A percentile compares a stretch with the other conserved stretches of the same genome.
Conservation (phyloP, 2,329 filamentous ascomycete genomes). For the Teratosphaeria viscida region DNA sequence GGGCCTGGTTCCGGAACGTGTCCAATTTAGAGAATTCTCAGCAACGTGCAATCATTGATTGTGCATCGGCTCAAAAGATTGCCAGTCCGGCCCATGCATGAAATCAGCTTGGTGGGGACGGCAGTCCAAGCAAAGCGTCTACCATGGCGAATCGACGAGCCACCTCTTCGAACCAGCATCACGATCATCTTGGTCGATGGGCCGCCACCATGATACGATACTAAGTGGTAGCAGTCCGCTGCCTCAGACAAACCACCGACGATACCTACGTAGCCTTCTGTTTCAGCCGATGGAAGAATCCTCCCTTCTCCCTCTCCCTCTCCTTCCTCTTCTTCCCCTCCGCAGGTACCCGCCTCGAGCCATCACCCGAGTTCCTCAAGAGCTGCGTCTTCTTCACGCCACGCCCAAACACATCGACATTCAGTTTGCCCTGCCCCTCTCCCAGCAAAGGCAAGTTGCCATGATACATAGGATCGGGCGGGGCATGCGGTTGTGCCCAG, state of each 20-base stretch:
- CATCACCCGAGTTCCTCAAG: not conserved
- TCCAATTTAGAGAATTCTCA: too few relatives aligned
- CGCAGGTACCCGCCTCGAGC: not conserved
- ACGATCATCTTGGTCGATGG: too few relatives aligned
- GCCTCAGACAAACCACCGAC: not conserved
- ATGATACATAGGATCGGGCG: not conserved
- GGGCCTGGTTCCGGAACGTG: too few relatives aligned
- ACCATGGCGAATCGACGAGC: too few relatives aligned
- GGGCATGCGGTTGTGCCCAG: not conserved
- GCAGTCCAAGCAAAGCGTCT: too few relatives aligned
- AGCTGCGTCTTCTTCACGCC: not conserved
- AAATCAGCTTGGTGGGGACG: too few relatives aligned
- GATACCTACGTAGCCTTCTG: not conserved
- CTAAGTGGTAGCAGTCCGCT: not conserved
- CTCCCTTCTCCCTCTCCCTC: not conserved
- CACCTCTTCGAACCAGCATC: too few relatives aligned
- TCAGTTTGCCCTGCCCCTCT: not conserved
- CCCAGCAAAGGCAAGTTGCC: not conserved
- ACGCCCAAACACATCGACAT: not conserved
- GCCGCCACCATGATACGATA: not conserved
- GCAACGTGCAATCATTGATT: too few relatives aligned
- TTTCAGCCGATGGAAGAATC: not conserved
- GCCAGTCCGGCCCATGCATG: too few relatives aligned
- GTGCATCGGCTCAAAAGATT: too few relatives aligned
- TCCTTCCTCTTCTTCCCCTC: not conserved